Evolutionary conservation across 2,329 filamentous ascomycete genomes (phyloP), one percentile per base, ranked within the genome.

Genomic region (Nemania serpens): DNA sequence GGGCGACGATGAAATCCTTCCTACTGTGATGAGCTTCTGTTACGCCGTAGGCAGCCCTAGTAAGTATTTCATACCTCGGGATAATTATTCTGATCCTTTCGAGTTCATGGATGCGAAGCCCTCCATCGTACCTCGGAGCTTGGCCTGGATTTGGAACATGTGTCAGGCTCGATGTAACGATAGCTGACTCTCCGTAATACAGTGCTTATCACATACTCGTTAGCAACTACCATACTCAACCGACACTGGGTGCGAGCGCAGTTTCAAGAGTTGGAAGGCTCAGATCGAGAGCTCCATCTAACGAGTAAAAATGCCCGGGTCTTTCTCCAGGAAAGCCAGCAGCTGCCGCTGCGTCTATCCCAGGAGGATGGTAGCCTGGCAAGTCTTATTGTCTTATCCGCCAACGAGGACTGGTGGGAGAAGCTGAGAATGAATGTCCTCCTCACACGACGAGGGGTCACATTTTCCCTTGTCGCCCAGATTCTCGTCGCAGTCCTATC

Each of bases 221-320:
- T 68, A 10, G 66, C 64, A 56, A 64, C 63, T n/a, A 68, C 66
- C 0, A 64, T 66, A 22, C 53, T 66, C 20, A 68, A 66, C 43
- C 61, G 62, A 41, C 62, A 66, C 18, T 68, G 64, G 64, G 34
- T 52, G 37, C 45, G 58, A 15, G 41, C 13, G 11, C 58, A 53
- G 18, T 68, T 68, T 54, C 57, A 29, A 2, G 15, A 58, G 4
- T 50, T 66, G 9, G 61, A 64, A 15, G 37, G n/a, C n/a, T 33
- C 49, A n/a, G 54, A 60, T 17, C 37, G 46, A 12, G 55, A 52
- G 2, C 20, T 43, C 5, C 33, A 33, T 17, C 41, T 15, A 5
- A 64, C 53, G 17, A 54, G 47, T 13, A 61, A 57, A 39, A 61
- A 60, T 46, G 59, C 61, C 10, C 65, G 57, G 11, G 51, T 61